Evolutionary conservation across 2,329 filamentous ascomycete species (phyloP).

Genomic region (Epichloe bromicola): DNA sequence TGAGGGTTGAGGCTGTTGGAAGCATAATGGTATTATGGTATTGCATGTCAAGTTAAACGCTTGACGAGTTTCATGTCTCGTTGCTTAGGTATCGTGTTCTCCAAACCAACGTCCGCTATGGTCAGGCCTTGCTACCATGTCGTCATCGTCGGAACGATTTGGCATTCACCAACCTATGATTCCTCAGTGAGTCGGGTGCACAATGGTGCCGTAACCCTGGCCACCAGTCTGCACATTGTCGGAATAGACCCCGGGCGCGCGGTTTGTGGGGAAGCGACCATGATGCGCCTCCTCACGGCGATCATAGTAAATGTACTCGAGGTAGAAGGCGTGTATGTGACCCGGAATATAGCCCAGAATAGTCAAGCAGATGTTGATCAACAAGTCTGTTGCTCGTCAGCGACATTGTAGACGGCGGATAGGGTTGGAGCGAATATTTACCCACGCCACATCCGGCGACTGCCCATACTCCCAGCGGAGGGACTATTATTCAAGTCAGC

Average conservation of each 20-base stretch:
- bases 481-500: conserved; percentile 35
- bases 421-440: conserved; percentile 15
- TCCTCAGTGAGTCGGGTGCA: conserved; percentile 15
- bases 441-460: conserved; percentile 51
- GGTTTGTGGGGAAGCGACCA: conserved; percentile 38
- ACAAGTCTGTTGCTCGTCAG: conserved; percentile 33
- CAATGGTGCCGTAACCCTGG: conserved; percentile 45
- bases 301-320: conserved; percentile 74
- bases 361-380: conserved; percentile 55
- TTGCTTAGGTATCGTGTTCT: neutral
- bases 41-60: too few species aligned
- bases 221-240: conserved; percentile 62
- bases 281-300: conserved; percentile 49
- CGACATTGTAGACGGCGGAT: neutral
- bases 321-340: conserved; percentile 68
- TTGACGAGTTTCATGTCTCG: neutral
- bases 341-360: conserved; percentile 63
- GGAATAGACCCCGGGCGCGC: conserved; percentile 59
- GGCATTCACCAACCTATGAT: neutral
- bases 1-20: too few species aligned
- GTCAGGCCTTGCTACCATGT: neutral
- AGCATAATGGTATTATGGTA: too few species aligned
- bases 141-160: too few species aligned
- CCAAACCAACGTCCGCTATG: neutral
- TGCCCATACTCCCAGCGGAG: conserved; percentile 49